These are phyloP conservation scores for Ilex aquifolium DNA, from an alignment of 257 asterid species.

Conservation along the genomic window DNA sequence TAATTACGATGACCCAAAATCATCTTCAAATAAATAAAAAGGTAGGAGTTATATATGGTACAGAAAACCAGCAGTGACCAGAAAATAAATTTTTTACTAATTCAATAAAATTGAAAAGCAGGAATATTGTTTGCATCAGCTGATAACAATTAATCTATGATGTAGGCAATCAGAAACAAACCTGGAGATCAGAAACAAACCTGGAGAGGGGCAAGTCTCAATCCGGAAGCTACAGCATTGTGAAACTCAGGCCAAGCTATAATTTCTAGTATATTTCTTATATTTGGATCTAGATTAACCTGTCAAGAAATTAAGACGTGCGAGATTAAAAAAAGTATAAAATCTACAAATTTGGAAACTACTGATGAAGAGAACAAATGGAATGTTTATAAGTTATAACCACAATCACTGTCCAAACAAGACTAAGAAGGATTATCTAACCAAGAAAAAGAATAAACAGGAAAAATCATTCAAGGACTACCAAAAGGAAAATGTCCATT, in stretches of 20 bases:
- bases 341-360: not conserved
- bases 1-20: too few species aligned
- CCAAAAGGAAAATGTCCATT: not conserved
- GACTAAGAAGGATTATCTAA: not conserved
- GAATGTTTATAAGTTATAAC: not conserved
- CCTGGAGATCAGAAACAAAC: slow-evolving; percentile 27
- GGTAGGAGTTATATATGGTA: too few species aligned
- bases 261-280: slow-evolving; percentile 82
- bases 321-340: not conserved
- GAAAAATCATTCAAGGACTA: not conserved
- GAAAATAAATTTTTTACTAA: not conserved
- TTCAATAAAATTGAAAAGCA: not conserved
- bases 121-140: not conserved
- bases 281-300: slow-evolving; percentile 86
- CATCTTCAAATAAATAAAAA: too few species aligned
- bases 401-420: not conserved
- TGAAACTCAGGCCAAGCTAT: slow-evolving; percentile 98
- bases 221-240: slow-evolving; percentile 98
- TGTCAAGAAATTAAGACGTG: slow-evolving; percentile 24
- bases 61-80: too few species aligned
- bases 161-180: not conserved
- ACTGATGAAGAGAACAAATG: not conserved
- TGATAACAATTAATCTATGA: not conserved
- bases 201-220: slow-evolving; percentile 91
- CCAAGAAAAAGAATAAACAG: not conserved